Evolutionary conservation across 768 basidiomycete species (phyloP).

Genomic region (Imleria badia): DNA sequence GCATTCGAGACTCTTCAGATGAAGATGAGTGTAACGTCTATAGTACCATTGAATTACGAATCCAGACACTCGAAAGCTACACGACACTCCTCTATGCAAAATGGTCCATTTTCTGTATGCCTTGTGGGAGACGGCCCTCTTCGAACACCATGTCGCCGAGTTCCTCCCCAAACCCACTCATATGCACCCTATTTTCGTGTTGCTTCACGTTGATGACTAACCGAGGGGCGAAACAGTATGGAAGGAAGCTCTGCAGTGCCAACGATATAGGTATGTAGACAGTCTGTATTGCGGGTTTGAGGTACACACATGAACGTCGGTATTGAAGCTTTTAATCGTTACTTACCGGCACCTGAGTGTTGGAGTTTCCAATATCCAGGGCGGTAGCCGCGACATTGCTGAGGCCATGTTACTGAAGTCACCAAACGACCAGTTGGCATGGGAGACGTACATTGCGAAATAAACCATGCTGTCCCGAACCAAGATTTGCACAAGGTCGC

Average conservation of each 20-base stretch:
- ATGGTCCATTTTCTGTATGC: background rate
- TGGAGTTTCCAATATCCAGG: conserved; percentile 1
- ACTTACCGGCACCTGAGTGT: background rate
- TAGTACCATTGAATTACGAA: too few species aligned
- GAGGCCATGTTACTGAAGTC: background rate
- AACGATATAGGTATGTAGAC: conserved; percentile 10
- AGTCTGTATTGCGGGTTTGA: background rate
- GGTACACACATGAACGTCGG: background rate
- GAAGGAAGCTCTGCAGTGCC: conserved; percentile 16
- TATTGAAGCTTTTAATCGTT: background rate
- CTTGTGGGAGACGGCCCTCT: background rate
- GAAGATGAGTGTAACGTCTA: too few species aligned
- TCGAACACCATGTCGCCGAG: background rate
- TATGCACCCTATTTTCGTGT: conserved; percentile 8
- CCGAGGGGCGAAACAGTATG: conserved; percentile 17
- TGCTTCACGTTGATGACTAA: conserved; percentile 18
- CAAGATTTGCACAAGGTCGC: conserved; percentile 12
- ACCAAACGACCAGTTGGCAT: background rate
- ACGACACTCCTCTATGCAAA: background rate
- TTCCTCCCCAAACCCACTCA: background rate
- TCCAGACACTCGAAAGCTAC: too few species aligned
- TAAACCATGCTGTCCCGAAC: conserved; percentile 21
- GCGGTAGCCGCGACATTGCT: conserved; percentile 5
- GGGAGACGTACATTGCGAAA: conserved; percentile 15
- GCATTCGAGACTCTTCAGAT: too few species aligned